Percentiles rank a stretch among this genome's conserved stretches.
Conservation (phyloP, 306 rosid species). For the Prosopis cineraria region DNA sequence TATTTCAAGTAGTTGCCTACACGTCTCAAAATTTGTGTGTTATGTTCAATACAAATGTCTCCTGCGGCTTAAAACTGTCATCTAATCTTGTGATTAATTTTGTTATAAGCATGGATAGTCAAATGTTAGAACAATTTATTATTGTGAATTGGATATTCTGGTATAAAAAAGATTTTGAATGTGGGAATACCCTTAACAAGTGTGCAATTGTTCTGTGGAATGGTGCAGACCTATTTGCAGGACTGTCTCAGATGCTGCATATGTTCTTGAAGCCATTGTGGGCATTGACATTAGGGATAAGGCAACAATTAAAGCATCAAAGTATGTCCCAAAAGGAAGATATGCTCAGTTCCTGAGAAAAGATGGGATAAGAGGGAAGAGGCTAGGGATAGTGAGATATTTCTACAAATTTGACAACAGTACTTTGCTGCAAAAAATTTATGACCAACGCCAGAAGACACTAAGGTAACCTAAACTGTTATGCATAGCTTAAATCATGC, state of each 20-base stretch:
- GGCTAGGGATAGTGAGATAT: slow-evolving; percentile 50
- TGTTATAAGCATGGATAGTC: too few species aligned
- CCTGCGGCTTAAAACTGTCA: too few species aligned
- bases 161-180: neutral
- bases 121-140: too few species aligned
- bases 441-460: slow-evolving; percentile 39
- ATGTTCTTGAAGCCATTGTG: slow-evolving; percentile 60
- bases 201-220: slow-evolving; percentile 23
- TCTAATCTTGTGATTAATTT: too few species aligned
- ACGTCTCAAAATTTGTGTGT: neutral
- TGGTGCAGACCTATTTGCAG: slow-evolving; percentile 62
- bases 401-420: slow-evolving; percentile 35
- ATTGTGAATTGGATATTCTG: too few species aligned
- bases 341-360: slow-evolving; percentile 53
- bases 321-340: slow-evolving; percentile 32
- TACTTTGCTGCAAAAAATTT: slow-evolving; percentile 32
- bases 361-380: slow-evolving; percentile 62
- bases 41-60: too few species aligned
- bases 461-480: slow-evolving; percentile 52
- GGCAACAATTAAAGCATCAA: slow-evolving; percentile 49
- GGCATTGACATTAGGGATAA: slow-evolving; percentile 49
- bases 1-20: neutral
- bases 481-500: neutral
- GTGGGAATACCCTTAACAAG: neutral
- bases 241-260: slow-evolving; percentile 71